Evolutionary conservation across 2,329 filamentous ascomycete species (phyloP).

Genomic region (Berkeleyomyces basicola): DNA sequence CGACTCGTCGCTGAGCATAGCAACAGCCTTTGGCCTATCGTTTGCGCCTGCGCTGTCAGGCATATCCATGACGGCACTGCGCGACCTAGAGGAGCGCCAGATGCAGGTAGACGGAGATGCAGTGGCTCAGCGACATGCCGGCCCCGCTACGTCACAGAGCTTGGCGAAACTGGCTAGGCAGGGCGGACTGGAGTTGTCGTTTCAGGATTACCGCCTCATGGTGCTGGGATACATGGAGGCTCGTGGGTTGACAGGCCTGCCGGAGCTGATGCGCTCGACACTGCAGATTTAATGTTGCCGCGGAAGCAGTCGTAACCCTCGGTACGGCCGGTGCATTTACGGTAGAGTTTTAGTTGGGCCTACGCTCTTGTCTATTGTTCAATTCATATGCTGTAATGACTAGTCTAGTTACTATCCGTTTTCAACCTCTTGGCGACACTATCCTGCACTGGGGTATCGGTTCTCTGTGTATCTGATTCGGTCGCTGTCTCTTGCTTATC

Average conservation of each 20-base stretch:
- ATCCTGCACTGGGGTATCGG: background rate
- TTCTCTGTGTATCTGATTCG: background rate
- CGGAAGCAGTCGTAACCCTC: constrained; percentile 17
- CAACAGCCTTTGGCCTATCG: constrained; percentile 39
- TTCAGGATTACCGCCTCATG: constrained; percentile 60
- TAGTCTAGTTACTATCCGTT: background rate
- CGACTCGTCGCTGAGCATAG: constrained; percentile 30
- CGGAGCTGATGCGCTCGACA: constrained; percentile 60
- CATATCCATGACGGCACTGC: constrained; percentile 37
- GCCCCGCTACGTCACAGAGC: constrained; percentile 53
- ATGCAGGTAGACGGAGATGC: constrained; percentile 18
- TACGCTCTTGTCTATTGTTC: background rate
- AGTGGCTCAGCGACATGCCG: constrained; percentile 34
- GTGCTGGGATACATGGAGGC: constrained; percentile 51
- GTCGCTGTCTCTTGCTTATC: background rate
- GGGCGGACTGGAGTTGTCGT: constrained; percentile 50
- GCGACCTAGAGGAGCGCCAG: constrained; percentile 40
- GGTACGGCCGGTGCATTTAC: background rate
- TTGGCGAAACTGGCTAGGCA: constrained; percentile 44
- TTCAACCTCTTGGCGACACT: constrained; percentile 9
- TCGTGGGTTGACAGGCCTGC: constrained; percentile 48
- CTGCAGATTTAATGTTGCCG: constrained; percentile 55
- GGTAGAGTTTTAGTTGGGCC: background rate
- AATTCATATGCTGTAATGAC: background rate
- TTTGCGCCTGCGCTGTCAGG: constrained; percentile 40